A percentile compares a stretch with the other conserved stretches of the same genome.
These are phyloP conservation scores for Tylopilus subfusipes DNA, from an alignment of 768 basidiomycete genomes.

Conservation along the genomic window DNA sequence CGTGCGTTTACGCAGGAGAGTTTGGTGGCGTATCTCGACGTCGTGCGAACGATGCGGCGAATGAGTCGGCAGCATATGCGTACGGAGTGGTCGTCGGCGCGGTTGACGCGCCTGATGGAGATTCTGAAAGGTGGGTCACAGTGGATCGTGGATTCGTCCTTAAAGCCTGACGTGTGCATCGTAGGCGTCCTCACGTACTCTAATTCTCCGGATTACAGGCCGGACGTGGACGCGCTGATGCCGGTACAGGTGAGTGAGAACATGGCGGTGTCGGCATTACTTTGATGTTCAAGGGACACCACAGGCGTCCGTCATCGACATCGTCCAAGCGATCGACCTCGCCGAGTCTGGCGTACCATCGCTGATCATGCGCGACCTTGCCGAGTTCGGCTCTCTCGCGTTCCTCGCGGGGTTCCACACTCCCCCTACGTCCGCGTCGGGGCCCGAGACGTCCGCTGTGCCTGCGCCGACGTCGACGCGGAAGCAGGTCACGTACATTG, in stretches of 20 bases:
- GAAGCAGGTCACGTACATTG: conserved; percentile 84
- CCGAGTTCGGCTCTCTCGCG: conserved; percentile 83
- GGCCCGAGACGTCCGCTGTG: conserved; percentile 11
- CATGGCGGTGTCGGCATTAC: not conserved
- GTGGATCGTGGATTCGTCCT: not conserved
- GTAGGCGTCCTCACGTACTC: conserved; percentile 76
- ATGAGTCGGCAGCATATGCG: conserved; percentile 44
- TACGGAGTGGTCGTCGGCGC: conserved; percentile 62
- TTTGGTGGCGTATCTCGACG: conserved; percentile 74
- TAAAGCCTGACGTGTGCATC: not conserved
- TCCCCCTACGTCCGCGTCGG: conserved; percentile 19
- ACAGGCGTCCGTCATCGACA: conserved; percentile 69
- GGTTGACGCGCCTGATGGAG: conserved; percentile 64
- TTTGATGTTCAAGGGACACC: conserved; percentile 10
- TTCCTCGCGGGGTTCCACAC: conserved; percentile 78
- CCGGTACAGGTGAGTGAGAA: conserved; percentile 64
- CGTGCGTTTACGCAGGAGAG: conserved; percentile 61
- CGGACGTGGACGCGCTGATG: conserved; percentile 78
- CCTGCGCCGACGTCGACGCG: conserved; percentile 30
- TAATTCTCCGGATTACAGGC: conserved; percentile 79
- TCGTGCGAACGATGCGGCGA: conserved; percentile 57
- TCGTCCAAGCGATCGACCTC: conserved; percentile 65
- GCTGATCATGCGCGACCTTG: conserved; percentile 75
- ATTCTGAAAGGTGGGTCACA: conserved; percentile 64
- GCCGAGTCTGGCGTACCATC: conserved; percentile 60